A percentile compares a stretch with the other conserved stretches of the same genome.
These are phyloP conservation scores for Apodospora peruviana DNA, from an alignment of 495 filamentous ascomycete species.

Conservation along the genomic window DNA sequence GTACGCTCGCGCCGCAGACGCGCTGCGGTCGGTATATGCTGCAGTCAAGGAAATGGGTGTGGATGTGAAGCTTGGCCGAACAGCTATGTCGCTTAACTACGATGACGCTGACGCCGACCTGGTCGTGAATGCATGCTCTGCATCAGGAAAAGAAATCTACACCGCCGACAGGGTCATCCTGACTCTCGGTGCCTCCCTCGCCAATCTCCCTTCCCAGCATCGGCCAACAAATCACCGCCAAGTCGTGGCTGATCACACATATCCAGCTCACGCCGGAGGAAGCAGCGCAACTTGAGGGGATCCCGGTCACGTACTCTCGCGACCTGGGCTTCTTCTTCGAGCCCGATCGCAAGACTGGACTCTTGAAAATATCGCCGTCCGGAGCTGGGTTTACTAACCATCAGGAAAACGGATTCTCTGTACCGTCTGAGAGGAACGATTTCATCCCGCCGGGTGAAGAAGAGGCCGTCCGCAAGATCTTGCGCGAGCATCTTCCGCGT, in stretches of 20 bases:
- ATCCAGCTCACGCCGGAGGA: conserved; percentile 49
- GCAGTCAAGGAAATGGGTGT: conserved; percentile 26
- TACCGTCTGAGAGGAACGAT: conserved; percentile 26
- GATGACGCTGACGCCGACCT: conserved; percentile 2
- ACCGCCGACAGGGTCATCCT: conserved; percentile 13
- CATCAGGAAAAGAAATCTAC: conserved; percentile 5
- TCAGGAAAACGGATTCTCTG: conserved; percentile 11
- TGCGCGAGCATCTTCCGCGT: conserved; percentile 44
- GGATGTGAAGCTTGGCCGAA: conserved; percentile 21
- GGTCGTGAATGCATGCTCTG: conserved; percentile 12
- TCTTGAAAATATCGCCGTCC: conserved; percentile 51
- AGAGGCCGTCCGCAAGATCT: conserved; percentile 34
- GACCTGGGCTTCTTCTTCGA: conserved; percentile 58
- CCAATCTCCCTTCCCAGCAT: conserved; percentile 19
- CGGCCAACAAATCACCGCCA: conserved; percentile 36
- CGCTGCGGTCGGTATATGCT: conserved; percentile 22
- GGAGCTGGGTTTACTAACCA: conserved; percentile 50
- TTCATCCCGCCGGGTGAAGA: conserved; percentile 48
- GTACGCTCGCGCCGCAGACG: conserved; percentile 47
- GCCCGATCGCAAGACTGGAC: conserved; percentile 46
- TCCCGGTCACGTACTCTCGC: conserved; percentile 50
- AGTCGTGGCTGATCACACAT: conserved; percentile 49
- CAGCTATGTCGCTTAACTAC: conserved; percentile 16
- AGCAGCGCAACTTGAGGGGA: conserved; percentile 42
- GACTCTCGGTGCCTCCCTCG: conserved; percentile 19